Conservation (phyloP, 2,329 filamentous ascomycete genomes). For the Apiospora arundinis region DNA sequence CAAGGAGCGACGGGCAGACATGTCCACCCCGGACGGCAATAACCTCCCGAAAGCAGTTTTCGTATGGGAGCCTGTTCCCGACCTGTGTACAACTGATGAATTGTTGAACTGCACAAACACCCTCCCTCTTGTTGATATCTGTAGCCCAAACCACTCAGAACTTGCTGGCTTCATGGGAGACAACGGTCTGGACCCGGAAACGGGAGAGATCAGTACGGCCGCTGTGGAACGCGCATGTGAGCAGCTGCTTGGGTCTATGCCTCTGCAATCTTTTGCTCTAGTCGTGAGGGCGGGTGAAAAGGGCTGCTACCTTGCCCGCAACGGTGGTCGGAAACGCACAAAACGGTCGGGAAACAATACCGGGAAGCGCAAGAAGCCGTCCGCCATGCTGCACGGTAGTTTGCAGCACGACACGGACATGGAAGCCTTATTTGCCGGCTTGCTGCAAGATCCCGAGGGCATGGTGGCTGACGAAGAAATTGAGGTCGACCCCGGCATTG, state of each 20-base stretch:
- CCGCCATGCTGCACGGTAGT: constrained; percentile 52
- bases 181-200: constrained; percentile 58
- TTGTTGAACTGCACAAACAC: constrained; percentile 69
- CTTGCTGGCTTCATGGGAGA: constrained; percentile 84
- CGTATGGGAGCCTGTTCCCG: constrained; percentile 95
- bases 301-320: constrained; percentile 71
- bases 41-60: constrained; percentile 68
- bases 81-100: constrained; percentile 77
- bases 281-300: constrained; percentile 75
- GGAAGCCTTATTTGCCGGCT: constrained; percentile 64
- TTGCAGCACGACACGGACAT: constrained; percentile 67
- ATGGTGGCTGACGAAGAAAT: constrained; percentile 62
- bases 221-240: constrained; percentile 66
- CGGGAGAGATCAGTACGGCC: constrained; percentile 57
- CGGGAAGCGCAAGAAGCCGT: constrained; percentile 50
- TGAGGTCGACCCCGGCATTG: constrained; percentile 67
- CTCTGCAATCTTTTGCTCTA: constrained; percentile 68
- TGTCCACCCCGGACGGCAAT: constrained; percentile 34
- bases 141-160: constrained; percentile 85
- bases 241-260: constrained; percentile 68
- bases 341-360: constrained; percentile 23
- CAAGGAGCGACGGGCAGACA: constrained; percentile 58
- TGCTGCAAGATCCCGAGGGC: constrained; percentile 61
- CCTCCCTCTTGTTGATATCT: constrained; percentile 66
- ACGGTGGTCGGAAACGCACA: constrained; percentile 58